Percentiles rank a stretch among this genome's conserved stretches.
phyloP scores from a whole-genome alignment of 768 basidiomycete species.

The Hemileccinum rubropunctum region DNA sequence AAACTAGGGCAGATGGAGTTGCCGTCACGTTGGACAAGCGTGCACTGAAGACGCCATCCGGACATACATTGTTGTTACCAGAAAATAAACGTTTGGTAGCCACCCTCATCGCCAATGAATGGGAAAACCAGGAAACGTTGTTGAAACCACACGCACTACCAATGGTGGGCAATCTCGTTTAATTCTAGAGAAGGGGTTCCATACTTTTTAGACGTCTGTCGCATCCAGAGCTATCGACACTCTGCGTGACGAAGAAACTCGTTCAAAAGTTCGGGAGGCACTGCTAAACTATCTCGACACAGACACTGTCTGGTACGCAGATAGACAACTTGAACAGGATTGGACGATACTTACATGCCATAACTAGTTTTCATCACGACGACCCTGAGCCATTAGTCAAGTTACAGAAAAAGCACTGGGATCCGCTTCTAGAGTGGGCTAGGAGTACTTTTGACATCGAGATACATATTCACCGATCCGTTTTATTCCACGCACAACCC shows the following conservation, averaged over 20 bases:
- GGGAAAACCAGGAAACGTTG: slow-evolving; percentile 88
- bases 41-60: slow-evolving; percentile 83
- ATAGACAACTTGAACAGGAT: not conserved
- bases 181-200: slow-evolving; percentile 4
- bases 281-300: slow-evolving; percentile 88
- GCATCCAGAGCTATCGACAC: slow-evolving; percentile 88
- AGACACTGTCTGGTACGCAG: slow-evolving; percentile 81
- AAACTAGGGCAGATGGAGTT: slow-evolving; percentile 49
- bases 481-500: slow-evolving; percentile 70
- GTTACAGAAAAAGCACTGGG: slow-evolving; percentile 84
- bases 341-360: not conserved
- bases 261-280: slow-evolving; percentile 60
- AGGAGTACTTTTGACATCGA: slow-evolving; percentile 62
- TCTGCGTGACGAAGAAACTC: slow-evolving; percentile 52
- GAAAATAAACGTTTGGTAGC: slow-evolving; percentile 69
- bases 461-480: slow-evolving; percentile 65
- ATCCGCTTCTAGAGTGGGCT: slow-evolving; percentile 82
- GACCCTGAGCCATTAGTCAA: slow-evolving; percentile 70
- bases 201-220: slow-evolving; percentile 71
- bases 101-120: slow-evolving; percentile 88
- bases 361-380: slow-evolving; percentile 74
- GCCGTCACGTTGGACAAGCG: slow-evolving; percentile 78
- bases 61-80: slow-evolving; percentile 74
- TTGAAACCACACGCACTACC: slow-evolving; percentile 91
- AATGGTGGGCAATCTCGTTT: slow-evolving; percentile 53